phyloP scores from a whole-genome alignment of 2,329 filamentous ascomycete species.

The Alternaria gaisen region DNA sequence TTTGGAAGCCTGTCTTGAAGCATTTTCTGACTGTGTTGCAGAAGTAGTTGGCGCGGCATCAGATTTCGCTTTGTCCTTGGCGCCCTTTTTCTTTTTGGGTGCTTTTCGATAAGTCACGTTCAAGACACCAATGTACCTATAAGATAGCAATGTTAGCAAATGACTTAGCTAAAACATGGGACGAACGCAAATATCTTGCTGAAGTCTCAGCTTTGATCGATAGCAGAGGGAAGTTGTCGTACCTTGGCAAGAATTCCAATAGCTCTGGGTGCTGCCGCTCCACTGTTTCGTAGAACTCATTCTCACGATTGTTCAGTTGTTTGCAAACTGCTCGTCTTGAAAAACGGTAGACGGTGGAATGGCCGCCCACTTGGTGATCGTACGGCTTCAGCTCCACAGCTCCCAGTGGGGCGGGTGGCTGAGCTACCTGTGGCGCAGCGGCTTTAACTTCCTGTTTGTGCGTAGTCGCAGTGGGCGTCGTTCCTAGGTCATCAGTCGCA shows the following conservation, averaged over 20 bases:
- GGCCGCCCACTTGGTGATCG: conserved; percentile 95
- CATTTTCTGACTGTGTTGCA: conserved; percentile 26
- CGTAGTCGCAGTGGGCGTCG: conserved; percentile 48
- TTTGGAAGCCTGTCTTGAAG: conserved; percentile 28
- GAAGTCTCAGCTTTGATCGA: conserved; percentile 52
- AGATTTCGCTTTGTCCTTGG: conserved; percentile 39
- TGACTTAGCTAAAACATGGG: conserved; percentile 7
- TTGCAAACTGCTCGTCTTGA: conserved; percentile 96
- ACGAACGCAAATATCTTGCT: conserved; percentile 30
- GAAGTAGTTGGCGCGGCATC: conserved; percentile 27
- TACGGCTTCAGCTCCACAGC: conserved; percentile 97
- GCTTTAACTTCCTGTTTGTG: conserved; percentile 42
- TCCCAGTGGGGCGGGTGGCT: conserved; percentile 71
- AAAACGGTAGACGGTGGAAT: conserved; percentile 95
- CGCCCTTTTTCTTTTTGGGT: conserved; percentile 66
- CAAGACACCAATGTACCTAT: conserved; percentile 92
- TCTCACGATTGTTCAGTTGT: conserved; percentile 96
- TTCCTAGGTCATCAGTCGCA: conserved; percentile 62
- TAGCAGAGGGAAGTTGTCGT: conserved; percentile 34
- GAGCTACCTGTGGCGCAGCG: conserved; percentile 41
- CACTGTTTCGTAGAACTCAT: conserved; percentile 97
- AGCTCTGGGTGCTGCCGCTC: conserved; percentile 90
- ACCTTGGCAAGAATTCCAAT: conserved; percentile 86
- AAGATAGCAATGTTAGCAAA: conserved; percentile 46
- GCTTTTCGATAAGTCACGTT: conserved; percentile 95